A percentile compares a stretch with the other conserved stretches of the same genome.
Conservation (phyloP, 73 alveolate species). For the Blepharisma japonicum region DNA sequence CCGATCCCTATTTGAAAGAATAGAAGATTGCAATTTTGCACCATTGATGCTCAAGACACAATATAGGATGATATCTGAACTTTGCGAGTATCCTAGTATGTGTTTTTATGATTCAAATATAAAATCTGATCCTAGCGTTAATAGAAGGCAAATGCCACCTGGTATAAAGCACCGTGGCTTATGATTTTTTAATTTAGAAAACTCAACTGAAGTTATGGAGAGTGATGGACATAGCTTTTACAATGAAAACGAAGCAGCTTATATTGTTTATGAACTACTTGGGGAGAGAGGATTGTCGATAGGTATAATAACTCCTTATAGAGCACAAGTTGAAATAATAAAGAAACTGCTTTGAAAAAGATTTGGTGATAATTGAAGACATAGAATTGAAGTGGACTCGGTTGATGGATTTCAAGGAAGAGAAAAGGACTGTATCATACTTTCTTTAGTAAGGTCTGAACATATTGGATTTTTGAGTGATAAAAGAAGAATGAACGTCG, state of each 20-base stretch:
- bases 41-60: conserved; percentile 82
- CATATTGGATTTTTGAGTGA: conserved; percentile 85
- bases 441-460: conserved; percentile 84
- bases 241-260: neutral
- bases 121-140: neutral
- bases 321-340: conserved; percentile 46
- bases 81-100: neutral
- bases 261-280: neutral
- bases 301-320: conserved; percentile 59
- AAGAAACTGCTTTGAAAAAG: conserved; percentile 43
- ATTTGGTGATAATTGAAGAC: conserved; percentile 22
- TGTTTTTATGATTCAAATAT: neutral
- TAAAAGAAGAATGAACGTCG: conserved; percentile 93
- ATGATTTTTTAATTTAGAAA: neutral
- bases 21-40: conserved; percentile 57
- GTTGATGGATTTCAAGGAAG: conserved; percentile 95
- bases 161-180: neutral
- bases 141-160: neutral
- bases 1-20: conserved; percentile 56
- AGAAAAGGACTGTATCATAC: conserved; percentile 85
- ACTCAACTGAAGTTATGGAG: neutral
- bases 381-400: conserved; percentile 65
- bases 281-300: neutral
- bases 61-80: conserved; percentile 83
- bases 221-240: neutral